Evolutionary conservation across 106 monocot species (phyloP).

Genomic region (Dendrobium huoshanense): DNA sequence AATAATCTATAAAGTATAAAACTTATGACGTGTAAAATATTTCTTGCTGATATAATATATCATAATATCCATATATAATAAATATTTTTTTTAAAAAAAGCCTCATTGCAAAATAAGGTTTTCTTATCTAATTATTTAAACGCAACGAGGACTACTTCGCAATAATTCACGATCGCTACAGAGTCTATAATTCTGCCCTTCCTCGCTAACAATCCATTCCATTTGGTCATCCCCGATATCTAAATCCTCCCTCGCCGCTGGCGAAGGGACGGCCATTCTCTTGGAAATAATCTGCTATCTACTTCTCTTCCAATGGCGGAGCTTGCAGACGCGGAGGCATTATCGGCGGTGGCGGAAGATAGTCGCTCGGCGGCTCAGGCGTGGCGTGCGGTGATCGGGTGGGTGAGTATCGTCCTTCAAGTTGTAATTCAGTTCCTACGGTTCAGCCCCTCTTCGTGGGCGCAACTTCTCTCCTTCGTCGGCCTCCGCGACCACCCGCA

Average conservation of each 20-base stretch:
- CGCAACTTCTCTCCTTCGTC: constrained; percentile 49
- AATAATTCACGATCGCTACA: background rate
- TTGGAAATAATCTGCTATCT: background rate
- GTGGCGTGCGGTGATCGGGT: constrained; percentile 41
- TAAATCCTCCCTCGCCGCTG: background rate
- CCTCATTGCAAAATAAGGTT: too few relatives aligned
- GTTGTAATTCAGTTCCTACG: constrained; percentile 43
- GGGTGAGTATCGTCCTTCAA: constrained; percentile 33
- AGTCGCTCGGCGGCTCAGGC: constrained; percentile 22
- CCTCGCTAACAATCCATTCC: background rate
- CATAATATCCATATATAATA: too few relatives aligned
- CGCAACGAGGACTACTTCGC: background rate
- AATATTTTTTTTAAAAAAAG: too few relatives aligned
- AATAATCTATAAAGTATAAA: too few relatives aligned
- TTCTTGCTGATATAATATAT: too few relatives aligned
- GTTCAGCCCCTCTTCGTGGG: constrained; percentile 35
- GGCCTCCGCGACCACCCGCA: constrained; percentile 40
- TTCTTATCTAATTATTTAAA: background rate
- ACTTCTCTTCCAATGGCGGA: constrained; percentile 2
- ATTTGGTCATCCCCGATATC: background rate
- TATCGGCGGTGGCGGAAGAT: constrained; percentile 14
- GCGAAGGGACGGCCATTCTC: background rate
- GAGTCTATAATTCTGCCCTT: background rate
- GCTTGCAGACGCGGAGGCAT: constrained; percentile 18
- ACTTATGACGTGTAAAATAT: too few relatives aligned